Evolutionary conservation across 2,329 filamentous ascomycete species (phyloP), one percentile per base, ranked within the genome.

Genomic region (Penicillium brevicompactum): DNA sequence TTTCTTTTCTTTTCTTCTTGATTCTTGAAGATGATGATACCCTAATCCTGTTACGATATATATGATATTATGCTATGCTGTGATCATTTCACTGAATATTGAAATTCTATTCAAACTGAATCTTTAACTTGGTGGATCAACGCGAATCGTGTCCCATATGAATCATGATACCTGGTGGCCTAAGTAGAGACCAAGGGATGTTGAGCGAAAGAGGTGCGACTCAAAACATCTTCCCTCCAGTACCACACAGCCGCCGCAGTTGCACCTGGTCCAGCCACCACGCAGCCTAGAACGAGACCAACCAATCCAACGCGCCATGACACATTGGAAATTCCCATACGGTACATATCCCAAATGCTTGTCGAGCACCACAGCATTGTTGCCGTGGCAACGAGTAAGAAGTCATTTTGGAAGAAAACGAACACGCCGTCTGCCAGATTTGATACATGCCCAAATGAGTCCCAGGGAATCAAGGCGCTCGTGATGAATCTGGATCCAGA

Each of bases 381-480:
- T 11, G 63, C 49, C 5, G 31, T 45, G 11, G 61, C 54, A 31
- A 58, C 59, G 47, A 66, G 58, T 21, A 63, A 53, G 22, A 58
- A 66, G 38, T 68, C 66, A n/a, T 59, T 62, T 27, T 65, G 63
- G 49, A 68, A 67, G 47, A 67, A 66, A 16, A 57, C 34, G 21
- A 60, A 60, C 5, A 66, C 53, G 16, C 60, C 63, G n/a, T 64
- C 57, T 5, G 54, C 57, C 46, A 66, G 37, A 10, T 41, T 51
- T 10, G 42, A 22, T 18, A 55, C 53, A 22, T 49, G 49, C 4
- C 51, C 53, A 10, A 52, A 55, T 2, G 53, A 55, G 2, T 54
- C 16, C 5, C 46, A 34, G 9, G 58, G 55, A 9, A 67, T n/a
- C n/a, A 67, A 58, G 2, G 63, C 40, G 18, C 49, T 51, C 5